Base-by-base conservation (phyloP, 371 early-diverging fungal genomes). In the Mucor indicus region DNA sequence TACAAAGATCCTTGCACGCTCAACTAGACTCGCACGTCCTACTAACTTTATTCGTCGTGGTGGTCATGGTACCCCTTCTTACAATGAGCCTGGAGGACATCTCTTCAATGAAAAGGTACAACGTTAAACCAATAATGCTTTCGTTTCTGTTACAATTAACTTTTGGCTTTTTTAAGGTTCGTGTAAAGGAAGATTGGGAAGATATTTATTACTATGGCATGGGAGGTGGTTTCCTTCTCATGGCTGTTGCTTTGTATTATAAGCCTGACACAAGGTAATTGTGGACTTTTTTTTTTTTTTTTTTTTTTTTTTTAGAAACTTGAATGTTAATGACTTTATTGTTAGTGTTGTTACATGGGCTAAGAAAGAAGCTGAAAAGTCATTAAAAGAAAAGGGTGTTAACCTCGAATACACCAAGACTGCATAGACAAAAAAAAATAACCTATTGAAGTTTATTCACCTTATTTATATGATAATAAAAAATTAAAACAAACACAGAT, bases 111-210 rank as follows among this genome's bases (percentile, higher is more conserved):
- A 85, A 73, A 85, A 83, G 77, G 84, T 83, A 75, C 30, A 40
- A 27, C 5, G 29, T 7, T 7, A 27, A 7, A 7, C 11, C 29
- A 27, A 27, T 27, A 7, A 27, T 27, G 5, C 29, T 27, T 27
- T 11, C 29, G 11, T 11, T 27, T 11, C 11, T 27, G 5, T 7
- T 27, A 27, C 29, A 27, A 38, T 25, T 31, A 39, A 27, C 43
- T 41, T 37, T 24, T 19, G 19, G 12, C 30, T 29, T 29, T 29
- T 11, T 27, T 9, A 65, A 81, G 76, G 72, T 71, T 57, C 78
- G 83, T 47, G 78, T 81, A 44, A 84, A 83, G 71, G 86, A 83
- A 48, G 82, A 79, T 50, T 86, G 86, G 86, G 86, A 86, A 64
- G 57, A 64, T 56, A 38, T 83, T 30, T 79, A 74, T 47, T 73